These are phyloP conservation scores for Trematosphaeria pertusa DNA, from an alignment of 2,329 filamentous ascomycete genomes.

Conservation along the genomic window DNA sequence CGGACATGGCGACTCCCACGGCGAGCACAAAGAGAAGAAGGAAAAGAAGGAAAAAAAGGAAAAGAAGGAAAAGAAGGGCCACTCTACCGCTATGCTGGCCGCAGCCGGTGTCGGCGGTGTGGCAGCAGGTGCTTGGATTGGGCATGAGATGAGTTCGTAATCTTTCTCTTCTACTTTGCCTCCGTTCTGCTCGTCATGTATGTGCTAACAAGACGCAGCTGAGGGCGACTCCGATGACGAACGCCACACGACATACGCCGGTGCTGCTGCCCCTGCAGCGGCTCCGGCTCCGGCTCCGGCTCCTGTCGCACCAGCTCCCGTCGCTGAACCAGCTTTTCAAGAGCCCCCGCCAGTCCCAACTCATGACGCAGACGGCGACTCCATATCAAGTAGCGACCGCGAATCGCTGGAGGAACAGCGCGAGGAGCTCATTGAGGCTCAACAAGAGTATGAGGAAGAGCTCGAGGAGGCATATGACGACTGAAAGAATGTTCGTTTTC, in stretches of 20 bases:
- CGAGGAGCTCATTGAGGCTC: slow-evolving; percentile 61
- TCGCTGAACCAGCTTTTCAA: slow-evolving; percentile 23
- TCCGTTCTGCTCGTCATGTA: too few relatives aligned
- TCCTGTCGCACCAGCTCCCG: slow-evolving; percentile 15
- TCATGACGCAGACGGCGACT: slow-evolving; percentile 52
- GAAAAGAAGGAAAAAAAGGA: slow-evolving; percentile 46
- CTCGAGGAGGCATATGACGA: slow-evolving; percentile 42
- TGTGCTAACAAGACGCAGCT: too few relatives aligned
- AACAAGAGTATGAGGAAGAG: slow-evolving; percentile 60
- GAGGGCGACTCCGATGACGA: slow-evolving; percentile 37
- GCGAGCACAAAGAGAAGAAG: slow-evolving; percentile 18
- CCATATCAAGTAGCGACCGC: slow-evolving; percentile 46
- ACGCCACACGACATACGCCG: neutral
- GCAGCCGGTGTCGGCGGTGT: slow-evolving; percentile 65
- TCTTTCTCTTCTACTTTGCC: neutral
- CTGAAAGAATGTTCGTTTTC: slow-evolving; percentile 14
- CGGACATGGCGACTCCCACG: slow-evolving; percentile 21
- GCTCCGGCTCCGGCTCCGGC: slow-evolving; percentile 23
- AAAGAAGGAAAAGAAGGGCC: slow-evolving; percentile 51
- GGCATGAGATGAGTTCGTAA: slow-evolving; percentile 62
- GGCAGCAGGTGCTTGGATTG: slow-evolving; percentile 65
- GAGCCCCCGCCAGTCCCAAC: slow-evolving; percentile 45
- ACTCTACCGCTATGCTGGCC: slow-evolving; percentile 58
- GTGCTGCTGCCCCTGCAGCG: slow-evolving; percentile 23
- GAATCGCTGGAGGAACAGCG: slow-evolving; percentile 59